Percentiles rank a stretch among this genome's conserved stretches.
These are phyloP conservation scores for Grigorovia yakushimaensis DNA, from an alignment of 805 yeast species.

Conservation along the genomic window DNA sequence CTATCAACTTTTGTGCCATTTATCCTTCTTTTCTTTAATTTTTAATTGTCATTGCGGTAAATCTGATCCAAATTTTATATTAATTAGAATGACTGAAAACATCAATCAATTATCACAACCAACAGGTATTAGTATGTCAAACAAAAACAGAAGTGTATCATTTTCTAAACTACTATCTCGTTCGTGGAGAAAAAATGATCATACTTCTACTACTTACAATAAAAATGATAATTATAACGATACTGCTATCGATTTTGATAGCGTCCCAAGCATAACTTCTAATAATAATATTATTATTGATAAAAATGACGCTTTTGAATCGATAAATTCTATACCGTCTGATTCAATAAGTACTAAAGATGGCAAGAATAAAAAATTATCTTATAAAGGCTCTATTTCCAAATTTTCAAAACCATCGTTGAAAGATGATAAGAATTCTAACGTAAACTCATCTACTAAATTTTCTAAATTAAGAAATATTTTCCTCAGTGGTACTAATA, in stretches of 20 bases:
- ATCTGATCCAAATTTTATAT: neutral
- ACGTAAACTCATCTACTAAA: conserved; percentile 4
- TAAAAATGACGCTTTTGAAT: neutral
- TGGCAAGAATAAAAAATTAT: no score
- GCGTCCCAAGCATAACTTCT: neutral
- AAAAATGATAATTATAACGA: neutral
- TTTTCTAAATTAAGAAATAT: conserved; percentile 17
- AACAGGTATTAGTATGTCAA: conserved; percentile 5
- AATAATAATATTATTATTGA: neutral
- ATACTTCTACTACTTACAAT: neutral
- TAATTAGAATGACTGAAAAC: neutral
- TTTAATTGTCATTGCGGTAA: neutral
- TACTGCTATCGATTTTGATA: neutral
- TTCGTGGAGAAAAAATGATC: conserved; percentile 7
- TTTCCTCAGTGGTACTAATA: conserved; percentile 7
- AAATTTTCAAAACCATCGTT: neutral
- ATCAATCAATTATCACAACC: neutral
- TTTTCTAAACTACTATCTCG: conserved; percentile 16
- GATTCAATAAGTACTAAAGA: no score
- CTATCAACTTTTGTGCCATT: no score
- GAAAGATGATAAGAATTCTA: neutral
- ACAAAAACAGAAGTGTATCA: conserved; percentile 18
- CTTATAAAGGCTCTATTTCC: neutral
- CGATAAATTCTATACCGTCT: neutral
- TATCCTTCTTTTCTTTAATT: no score